These are phyloP conservation scores for Solanum rostratum DNA, from an alignment of 257 asterid genomes.

Conservation along the genomic window DNA sequence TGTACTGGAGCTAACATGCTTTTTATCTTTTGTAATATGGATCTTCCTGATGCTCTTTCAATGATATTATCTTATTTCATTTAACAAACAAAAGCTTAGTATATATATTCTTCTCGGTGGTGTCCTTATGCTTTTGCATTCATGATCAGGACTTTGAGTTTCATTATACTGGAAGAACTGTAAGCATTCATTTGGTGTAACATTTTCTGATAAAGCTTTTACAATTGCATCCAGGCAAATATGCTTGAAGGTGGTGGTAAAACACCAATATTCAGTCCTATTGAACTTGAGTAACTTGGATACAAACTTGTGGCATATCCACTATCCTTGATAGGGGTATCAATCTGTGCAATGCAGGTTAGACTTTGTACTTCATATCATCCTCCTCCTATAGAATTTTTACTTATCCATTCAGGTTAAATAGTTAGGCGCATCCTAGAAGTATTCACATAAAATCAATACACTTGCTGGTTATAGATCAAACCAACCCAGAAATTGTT, in stretches of 20 bases:
- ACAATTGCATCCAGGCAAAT: constrained; percentile 50
- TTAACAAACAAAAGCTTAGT: neutral
- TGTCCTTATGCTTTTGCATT: neutral
- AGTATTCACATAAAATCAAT: neutral
- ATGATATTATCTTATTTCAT: neutral
- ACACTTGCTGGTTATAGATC: neutral
- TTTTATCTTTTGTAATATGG: neutral
- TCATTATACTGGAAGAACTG: neutral
- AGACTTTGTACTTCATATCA: neutral
- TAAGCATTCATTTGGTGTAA: neutral
- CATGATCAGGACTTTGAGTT: neutral
- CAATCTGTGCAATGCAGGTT: constrained; percentile 94
- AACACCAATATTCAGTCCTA: constrained; percentile 81
- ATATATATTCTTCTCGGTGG: neutral
- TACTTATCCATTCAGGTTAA: neutral
- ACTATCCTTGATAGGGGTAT: constrained; percentile 77
- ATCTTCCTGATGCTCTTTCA: neutral
- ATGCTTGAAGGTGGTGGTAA: constrained; percentile 99
- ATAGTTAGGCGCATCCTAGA: neutral
- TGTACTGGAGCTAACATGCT: neutral
- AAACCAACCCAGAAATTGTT: neutral
- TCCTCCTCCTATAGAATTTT: neutral
- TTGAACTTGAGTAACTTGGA: constrained; percentile 78
- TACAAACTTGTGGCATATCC: constrained; percentile 91
- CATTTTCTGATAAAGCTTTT: constrained; percentile 7